Percentiles rank a stretch among this genome's conserved stretches.
These are phyloP conservation scores for Paraleonurus japonicus DNA, from an alignment of 257 asterid genomes.

Conservation along the genomic window DNA sequence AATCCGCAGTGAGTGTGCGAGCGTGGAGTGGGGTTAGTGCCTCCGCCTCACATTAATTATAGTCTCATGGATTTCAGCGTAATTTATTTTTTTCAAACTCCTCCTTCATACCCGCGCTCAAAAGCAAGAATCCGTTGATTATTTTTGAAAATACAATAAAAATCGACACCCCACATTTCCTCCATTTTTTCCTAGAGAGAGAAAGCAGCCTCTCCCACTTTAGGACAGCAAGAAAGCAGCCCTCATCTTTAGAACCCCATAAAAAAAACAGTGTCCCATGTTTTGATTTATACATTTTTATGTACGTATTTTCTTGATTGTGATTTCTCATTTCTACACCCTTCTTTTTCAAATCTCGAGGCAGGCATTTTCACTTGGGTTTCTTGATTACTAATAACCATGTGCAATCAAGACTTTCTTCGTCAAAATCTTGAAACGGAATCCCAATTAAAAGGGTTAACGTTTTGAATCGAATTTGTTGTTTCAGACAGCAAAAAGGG, in stretches of 20 bases:
- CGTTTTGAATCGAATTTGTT: constrained; percentile 9
- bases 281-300: constrained; percentile 21
- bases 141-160: constrained; percentile 20
- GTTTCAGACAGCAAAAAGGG: constrained; percentile 32
- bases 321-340: constrained; percentile 26
- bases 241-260: constrained; percentile 40
- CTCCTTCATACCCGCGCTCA: constrained; percentile 70
- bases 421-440: constrained; percentile 27
- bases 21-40: constrained; percentile 44
- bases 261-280: constrained; percentile 36
- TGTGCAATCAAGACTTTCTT: constrained; percentile 6
- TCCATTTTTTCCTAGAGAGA: constrained; percentile 27
- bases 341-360: constrained; percentile 65
- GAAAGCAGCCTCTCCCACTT: constrained; percentile 29
- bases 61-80: constrained; percentile 95
- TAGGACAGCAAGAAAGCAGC: constrained; percentile 43
- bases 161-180: constrained; percentile 28
- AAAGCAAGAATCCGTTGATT: constrained; percentile 78
- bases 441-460: constrained; percentile 28
- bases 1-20: constrained; percentile 44
- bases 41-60: constrained; percentile 46
- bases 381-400: constrained; percentile 12
- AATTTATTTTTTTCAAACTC: constrained; percentile 53
- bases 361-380: constrained; percentile 28
- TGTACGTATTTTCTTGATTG: constrained; percentile 30